Percentiles rank a stretch among this genome's conserved stretches.
Conservation (phyloP, 2,329 filamentous ascomycete genomes). For the Fusarium ambrosium region DNA sequence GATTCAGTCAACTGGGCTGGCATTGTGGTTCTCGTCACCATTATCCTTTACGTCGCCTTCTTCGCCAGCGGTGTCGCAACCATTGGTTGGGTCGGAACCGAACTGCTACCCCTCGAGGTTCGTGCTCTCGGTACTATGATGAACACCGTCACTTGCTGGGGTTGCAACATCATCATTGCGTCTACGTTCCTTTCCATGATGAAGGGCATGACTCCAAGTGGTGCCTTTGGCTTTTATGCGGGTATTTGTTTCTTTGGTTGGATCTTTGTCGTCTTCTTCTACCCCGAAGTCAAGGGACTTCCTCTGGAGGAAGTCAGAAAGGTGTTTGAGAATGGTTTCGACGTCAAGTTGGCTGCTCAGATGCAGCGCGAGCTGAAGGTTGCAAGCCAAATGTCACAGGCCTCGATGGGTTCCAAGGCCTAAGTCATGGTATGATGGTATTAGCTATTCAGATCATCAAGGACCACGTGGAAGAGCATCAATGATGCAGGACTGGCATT, state of each 20-base stretch:
- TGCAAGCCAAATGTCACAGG: background rate
- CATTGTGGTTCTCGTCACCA: slow-evolving; percentile 56
- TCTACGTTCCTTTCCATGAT: slow-evolving; percentile 63
- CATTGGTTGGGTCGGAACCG: slow-evolving; percentile 61
- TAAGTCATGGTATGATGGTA: background rate
- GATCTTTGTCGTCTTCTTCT: slow-evolving; percentile 59
- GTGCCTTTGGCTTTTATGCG: slow-evolving; percentile 65
- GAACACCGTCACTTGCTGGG: slow-evolving; percentile 61
- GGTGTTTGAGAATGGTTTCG: slow-evolving; percentile 63
- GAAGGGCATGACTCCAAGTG: slow-evolving; percentile 60
- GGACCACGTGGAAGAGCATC: background rate
- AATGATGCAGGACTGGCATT: background rate
- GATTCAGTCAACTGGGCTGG: slow-evolving; percentile 49
- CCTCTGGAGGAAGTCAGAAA: slow-evolving; percentile 64
- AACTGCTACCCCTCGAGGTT: slow-evolving; percentile 61
- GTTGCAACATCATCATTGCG: slow-evolving; percentile 62
- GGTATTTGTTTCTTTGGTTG: slow-evolving; percentile 61
- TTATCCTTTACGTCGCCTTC: slow-evolving; percentile 44
- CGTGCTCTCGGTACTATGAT: slow-evolving; percentile 62
- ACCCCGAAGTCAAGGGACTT: slow-evolving; percentile 65
- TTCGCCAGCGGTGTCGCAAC: slow-evolving; percentile 60
- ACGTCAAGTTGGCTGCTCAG: slow-evolving; percentile 46
- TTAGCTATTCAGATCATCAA: background rate
- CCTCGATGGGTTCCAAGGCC: background rate
- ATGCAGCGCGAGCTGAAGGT: background rate